A percentile compares a stretch with the other conserved stretches of the same genome.
These are phyloP conservation scores for Wickerhamiella cacticola DNA, from an alignment of 805 yeast genomes.

Conservation along the genomic window DNA sequence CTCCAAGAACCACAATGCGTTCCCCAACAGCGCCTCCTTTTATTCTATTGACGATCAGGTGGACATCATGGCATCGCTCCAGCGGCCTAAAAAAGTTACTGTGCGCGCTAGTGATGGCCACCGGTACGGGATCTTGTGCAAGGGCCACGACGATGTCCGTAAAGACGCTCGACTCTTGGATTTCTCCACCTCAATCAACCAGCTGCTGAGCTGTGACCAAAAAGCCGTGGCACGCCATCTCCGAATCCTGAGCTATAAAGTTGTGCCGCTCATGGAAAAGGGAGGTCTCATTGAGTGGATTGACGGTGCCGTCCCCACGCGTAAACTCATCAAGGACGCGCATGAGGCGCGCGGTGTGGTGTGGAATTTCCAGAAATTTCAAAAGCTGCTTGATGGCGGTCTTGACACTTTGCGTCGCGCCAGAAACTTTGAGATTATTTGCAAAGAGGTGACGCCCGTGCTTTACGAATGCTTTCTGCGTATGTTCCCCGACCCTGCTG, in stretches of 20 bases:
- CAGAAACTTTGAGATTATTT: conserved; percentile 29
- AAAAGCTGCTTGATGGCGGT: conserved; percentile 23
- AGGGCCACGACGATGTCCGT: conserved; percentile 79
- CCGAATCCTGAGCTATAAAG: conserved; percentile 70
- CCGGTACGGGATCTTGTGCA: conserved; percentile 65
- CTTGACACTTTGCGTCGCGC: conserved; percentile 28
- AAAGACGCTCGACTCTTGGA: conserved; percentile 94
- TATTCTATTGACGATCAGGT: conserved; percentile 59
- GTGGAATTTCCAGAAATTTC: conserved; percentile 22
- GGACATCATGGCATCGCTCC: conserved; percentile 65
- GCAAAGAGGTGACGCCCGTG: conserved; percentile 35
- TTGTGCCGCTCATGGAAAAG: conserved; percentile 72
- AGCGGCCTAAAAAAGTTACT: conserved; percentile 69
- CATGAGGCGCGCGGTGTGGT: conserved; percentile 34
- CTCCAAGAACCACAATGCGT: conserved; percentile 11
- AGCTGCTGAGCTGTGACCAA: conserved; percentile 49
- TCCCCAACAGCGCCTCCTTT: conserved; percentile 27
- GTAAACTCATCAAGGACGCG: conserved; percentile 42
- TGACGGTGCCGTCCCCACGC: conserved; percentile 57
- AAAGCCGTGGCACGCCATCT: conserved; percentile 66
- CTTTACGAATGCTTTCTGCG: conserved; percentile 80
- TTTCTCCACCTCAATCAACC: conserved; percentile 74
- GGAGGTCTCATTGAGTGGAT: conserved; percentile 91
- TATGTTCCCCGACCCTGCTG: conserved; percentile 75
- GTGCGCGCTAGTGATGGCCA: conserved; percentile 68